Conservation (phyloP, 352 stramenopile genomes). For the Globisporangium canariense region DNA sequence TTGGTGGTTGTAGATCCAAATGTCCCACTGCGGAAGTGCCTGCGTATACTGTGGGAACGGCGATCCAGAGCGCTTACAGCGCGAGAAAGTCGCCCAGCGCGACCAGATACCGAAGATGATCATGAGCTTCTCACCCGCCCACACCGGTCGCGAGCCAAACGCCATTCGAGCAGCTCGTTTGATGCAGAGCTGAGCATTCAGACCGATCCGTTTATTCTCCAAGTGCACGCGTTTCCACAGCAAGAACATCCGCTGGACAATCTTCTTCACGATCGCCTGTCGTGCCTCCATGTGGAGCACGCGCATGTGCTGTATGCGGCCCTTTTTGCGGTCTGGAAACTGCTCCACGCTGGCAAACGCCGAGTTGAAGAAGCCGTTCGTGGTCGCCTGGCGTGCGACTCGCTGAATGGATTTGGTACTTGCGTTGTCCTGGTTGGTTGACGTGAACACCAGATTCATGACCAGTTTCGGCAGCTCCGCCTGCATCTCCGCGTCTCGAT, state of each 20-base stretch:
- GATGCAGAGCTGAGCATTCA: constrained; percentile 73
- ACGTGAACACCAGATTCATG: constrained; percentile 74
- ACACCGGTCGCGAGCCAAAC: constrained; percentile 48
- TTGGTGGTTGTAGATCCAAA: constrained; percentile 76
- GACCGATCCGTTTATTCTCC: constrained; percentile 35
- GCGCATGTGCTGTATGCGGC: constrained; percentile 31
- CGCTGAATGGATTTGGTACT: constrained; percentile 12
- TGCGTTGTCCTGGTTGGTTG: constrained; percentile 31
- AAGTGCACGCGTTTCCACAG: constrained; percentile 58
- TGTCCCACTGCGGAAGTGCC: constrained; percentile 59
- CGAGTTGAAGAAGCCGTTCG: constrained; percentile 40
- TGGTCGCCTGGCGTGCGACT: constrained; percentile 1
- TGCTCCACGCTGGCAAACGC: constrained; percentile 50
- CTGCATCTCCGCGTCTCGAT: constrained; percentile 50
- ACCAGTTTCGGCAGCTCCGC: constrained; percentile 49
- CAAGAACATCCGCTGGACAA: constrained; percentile 64
- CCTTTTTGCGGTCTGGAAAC: constrained; percentile 12
- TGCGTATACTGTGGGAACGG: constrained; percentile 43
- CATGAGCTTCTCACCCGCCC: constrained; percentile 58
- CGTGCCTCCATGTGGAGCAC: constrained; percentile 42
- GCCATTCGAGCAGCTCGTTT: constrained; percentile 64
- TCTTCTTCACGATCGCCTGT: constrained; percentile 53
- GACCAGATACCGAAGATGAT: constrained; percentile 68
- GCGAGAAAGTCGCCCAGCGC: constrained; percentile 52
- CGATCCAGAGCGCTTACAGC: constrained; percentile 41